Evolutionary conservation across 2,329 filamentous ascomycete species (phyloP).

Genomic region (Apiospora aurea): DNA sequence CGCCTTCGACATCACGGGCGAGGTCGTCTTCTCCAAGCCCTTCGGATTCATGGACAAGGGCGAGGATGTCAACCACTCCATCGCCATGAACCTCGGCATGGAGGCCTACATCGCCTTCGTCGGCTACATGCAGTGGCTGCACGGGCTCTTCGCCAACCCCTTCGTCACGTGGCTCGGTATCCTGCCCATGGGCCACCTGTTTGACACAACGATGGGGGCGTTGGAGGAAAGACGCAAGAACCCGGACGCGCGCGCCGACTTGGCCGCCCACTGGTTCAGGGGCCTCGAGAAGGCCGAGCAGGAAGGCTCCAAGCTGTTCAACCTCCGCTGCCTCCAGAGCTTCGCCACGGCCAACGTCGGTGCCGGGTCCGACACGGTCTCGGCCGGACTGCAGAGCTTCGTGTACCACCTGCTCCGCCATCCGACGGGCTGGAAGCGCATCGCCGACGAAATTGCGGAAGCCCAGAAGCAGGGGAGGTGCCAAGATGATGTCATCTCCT

Average conservation of each 20-base stretch:
- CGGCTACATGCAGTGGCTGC: conserved; percentile 29
- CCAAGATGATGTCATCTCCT: conserved; percentile 27
- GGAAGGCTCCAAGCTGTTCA: conserved; percentile 22
- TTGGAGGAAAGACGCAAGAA: conserved; percentile 27
- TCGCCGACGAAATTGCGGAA: conserved; percentile 30
- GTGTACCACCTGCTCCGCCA: conserved; percentile 27
- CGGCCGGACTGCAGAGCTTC: conserved; percentile 25
- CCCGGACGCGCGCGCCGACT: conserved; percentile 28
- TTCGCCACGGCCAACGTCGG: conserved; percentile 25
- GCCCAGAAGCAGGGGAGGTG: conserved; percentile 27
- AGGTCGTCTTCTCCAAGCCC: conserved; percentile 40
- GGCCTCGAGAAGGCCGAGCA: conserved; percentile 27
- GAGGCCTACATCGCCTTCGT: conserved; percentile 25
- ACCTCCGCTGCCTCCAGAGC: conserved; percentile 24
- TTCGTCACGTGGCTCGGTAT: conserved; percentile 29
- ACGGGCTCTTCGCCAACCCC: conserved; percentile 32
- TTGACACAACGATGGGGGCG: conserved; percentile 27
- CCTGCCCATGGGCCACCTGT: conserved; percentile 29
- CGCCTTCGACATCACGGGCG: conserved; percentile 42
- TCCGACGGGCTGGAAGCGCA: conserved; percentile 24
- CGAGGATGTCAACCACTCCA: conserved; percentile 36
- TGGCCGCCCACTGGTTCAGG: conserved; percentile 30
- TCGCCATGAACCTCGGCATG: conserved; percentile 28
- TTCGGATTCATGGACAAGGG: conserved; percentile 40
- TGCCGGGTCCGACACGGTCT: conserved; percentile 28